Evolutionary conservation across 495 filamentous ascomycete species (phyloP).

Genomic region (Jackrogersella minutella): DNA sequence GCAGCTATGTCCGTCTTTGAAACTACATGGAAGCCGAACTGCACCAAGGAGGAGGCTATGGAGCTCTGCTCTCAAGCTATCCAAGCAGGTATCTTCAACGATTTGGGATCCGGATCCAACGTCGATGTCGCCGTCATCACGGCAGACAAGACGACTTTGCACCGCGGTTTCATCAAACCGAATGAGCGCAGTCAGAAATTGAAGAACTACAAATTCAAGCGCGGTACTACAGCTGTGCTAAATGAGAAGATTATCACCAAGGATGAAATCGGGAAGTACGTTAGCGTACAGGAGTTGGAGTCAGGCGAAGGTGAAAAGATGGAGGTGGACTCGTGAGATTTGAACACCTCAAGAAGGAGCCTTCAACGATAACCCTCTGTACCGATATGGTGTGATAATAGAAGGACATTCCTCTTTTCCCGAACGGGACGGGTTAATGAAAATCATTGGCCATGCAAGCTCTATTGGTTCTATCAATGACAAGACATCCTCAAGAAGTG

Average conservation of each 20-base stretch:
- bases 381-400: conserved; percentile 26
- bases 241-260: conserved; percentile 93
- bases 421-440: not conserved
- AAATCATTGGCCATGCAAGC: not conserved
- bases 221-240: conserved; percentile 90
- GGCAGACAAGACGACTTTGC: conserved; percentile 86
- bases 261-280: conserved; percentile 93
- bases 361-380: conserved; percentile 18
- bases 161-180: conserved; percentile 89
- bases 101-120: conserved; percentile 95
- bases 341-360: not conserved
- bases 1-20: conserved; percentile 99
- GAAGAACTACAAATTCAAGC: conserved; percentile 86
- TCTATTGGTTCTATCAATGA: not conserved
- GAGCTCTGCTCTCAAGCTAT: conserved; percentile 87
- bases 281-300: conserved; percentile 85
- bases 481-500: not conserved
- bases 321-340: conserved; percentile 82
- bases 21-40: conserved; percentile 85
- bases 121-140: conserved; percentile 97
- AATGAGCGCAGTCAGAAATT: conserved; percentile 93
- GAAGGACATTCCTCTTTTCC: not conserved
- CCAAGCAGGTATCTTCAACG: conserved; percentile 98
- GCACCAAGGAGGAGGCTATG: conserved; percentile 83
- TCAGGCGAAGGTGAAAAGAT: conserved; percentile 83